Evolutionary conservation across 371 early-diverging fungal species (phyloP), one percentile per base, ranked within the genome.

Genomic region (Syncephalastrum racemosum): DNA sequence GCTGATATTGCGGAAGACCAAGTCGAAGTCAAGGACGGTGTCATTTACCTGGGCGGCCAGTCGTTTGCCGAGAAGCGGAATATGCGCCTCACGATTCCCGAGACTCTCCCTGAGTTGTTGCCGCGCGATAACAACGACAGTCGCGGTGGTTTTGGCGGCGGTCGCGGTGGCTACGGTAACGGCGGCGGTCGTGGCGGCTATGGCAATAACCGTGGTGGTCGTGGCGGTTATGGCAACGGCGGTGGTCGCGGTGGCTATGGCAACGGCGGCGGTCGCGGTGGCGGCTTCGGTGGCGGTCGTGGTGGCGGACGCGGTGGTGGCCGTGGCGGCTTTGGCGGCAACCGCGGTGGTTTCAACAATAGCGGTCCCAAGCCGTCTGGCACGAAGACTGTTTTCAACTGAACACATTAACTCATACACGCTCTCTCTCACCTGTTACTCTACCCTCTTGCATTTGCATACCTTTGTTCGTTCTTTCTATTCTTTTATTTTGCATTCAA

Each of bases 1-100:
- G 90, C 90, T 50, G 96, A 96, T 79, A 72, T 94, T 27, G 67
- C 62, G 4, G 75, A 84, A 2, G 73, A 74, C 27, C 85, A 93
- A 63, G 74, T 92, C 19, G 82, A 90, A 66, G 71, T 81, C 15
- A 63, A 66, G 47, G 70, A 73, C 46, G 10, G 10, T 46, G 75
- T 68, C 14, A 71, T 80, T 46, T 39, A 71, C 43, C 63, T 86
- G 27, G 75, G 57, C 2, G 83, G 88, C 46, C 69, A 61, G 50
- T 70, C 77, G 48, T 95, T 92, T 91, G 62, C 63, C 23, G 81
- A 85, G 54, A 22, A 25, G 14, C 73, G 66, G 41, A 59, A 79
- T 49, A 81, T 91, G 27, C 71, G 79, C 4, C 66, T 95, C 14
- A 72, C 80, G 67, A 79, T 90, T 58, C 83, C 86, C 47, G 80